Evolutionary conservation across 1,284 basidiomycete species (phyloP).

Genomic region (Irpex sp.): DNA sequence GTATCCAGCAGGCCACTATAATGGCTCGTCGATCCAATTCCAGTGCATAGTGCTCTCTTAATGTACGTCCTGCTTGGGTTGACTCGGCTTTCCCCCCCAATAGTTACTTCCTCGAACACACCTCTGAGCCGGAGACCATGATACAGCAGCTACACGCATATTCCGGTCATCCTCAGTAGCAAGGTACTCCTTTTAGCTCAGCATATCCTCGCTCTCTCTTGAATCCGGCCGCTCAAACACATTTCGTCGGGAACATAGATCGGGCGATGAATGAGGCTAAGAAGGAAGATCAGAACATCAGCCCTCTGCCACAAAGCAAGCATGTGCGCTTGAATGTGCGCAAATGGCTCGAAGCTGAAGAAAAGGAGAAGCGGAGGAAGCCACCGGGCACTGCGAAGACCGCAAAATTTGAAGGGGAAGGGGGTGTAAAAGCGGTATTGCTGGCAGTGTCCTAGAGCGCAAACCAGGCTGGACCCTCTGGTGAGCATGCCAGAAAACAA

Average conservation of each 20-base stretch:
- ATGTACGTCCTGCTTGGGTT: not conserved
- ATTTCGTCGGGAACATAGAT: constrained; percentile 42
- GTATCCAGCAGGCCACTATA: too few relatives aligned
- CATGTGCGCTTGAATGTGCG: constrained; percentile 42
- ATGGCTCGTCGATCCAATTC: too few relatives aligned
- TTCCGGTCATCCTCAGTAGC: constrained; percentile 13
- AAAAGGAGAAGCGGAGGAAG: constrained; percentile 31
- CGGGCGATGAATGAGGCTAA: constrained; percentile 46
- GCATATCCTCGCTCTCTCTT: constrained; percentile 47
- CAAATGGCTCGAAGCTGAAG: constrained; percentile 41
- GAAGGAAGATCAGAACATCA: constrained; percentile 39
- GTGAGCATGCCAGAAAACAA: not conserved
- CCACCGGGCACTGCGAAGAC: constrained; percentile 21
- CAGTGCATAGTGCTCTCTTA: constrained; percentile 37
- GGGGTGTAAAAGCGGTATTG: constrained; percentile 34
- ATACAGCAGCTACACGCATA: constrained; percentile 20
- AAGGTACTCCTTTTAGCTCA: constrained; percentile 25
- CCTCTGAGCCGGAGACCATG: constrained; percentile 51
- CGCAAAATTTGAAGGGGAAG: constrained; percentile 26
- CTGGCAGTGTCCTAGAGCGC: constrained; percentile 10
- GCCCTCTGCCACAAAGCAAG: constrained; percentile 43
- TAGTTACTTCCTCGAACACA: constrained; percentile 55
- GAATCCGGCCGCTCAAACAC: constrained; percentile 30
- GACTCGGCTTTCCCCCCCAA: constrained; percentile 3
- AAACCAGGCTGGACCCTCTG: not conserved